Evolutionary conservation across 1,139 yeast species (phyloP), one percentile per base, ranked within the genome.

Genomic region (Williopsis jadinii): DNA sequence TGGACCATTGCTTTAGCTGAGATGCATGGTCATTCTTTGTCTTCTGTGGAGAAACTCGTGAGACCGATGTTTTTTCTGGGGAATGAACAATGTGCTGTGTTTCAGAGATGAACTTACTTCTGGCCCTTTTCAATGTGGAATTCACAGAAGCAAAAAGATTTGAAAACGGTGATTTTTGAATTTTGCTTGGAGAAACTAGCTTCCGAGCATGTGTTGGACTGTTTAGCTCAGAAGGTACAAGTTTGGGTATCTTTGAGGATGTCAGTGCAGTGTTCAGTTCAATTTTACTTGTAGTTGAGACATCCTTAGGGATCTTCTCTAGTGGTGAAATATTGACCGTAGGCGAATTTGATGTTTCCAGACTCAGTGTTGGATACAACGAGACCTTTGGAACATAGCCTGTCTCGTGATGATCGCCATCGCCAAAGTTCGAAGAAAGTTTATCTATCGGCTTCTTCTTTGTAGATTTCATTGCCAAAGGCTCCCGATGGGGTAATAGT

Each of bases 401-500:
- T 11, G 30, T 11, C 5, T 11, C 8, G 11, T 11, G 12, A 11
- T 28, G 5, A 11, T n/a, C 30, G n/a, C 11, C 8, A 28, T 40
- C 47, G 8, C 35, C 35, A n/a, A 44, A 37, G 24, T 19, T 19
- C 6, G 24, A 19, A 10, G 40, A 42, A 36, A 39, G 33, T 37
- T 41, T 43, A 34, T 43, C 47, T 3, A 10, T 28, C 3, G 41
- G 42, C 8, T 34, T 37, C 41, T 52, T 51, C 38, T 54, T 55
- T 3, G 58, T 51, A 5, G 67, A 61, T 40, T 63, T 67, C 29
- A 68, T 64, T 1, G 68, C 64, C 31, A 70, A 49, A 1, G 75
- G 75, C 29, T 64, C 72, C 45, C 71, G 59, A 8, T 66, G 63
- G 0, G 76, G 76, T 36, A 71, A 53, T 15, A 68, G 59, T 2